Conservation (phyloP, 2,329 filamentous ascomycete genomes). For the Cladophialophora bantiana region DNA sequence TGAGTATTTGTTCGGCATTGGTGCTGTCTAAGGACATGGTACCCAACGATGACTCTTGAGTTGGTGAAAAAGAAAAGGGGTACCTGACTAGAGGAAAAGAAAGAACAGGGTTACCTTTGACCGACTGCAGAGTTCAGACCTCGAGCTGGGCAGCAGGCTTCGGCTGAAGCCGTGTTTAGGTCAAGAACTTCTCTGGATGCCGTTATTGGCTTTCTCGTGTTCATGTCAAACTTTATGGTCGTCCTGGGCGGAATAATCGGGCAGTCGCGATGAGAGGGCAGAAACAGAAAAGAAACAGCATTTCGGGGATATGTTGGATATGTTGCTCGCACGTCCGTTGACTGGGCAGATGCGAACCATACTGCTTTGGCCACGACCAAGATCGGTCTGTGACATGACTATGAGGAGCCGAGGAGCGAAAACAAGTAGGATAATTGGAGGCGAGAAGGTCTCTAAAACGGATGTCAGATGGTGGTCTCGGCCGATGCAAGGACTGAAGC, state of each 20-base stretch:
- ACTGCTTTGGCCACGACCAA: not conserved
- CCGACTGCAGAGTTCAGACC: not conserved
- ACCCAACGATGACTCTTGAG: not conserved
- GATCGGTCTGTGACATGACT: not conserved
- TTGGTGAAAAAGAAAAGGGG: not conserved
- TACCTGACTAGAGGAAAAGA: not conserved
- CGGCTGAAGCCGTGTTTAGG: conserved; percentile 4
- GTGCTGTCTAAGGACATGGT: conserved; percentile 19
- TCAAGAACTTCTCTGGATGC: not conserved
- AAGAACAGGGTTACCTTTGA: conserved; percentile 4
- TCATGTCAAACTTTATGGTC: not conserved
- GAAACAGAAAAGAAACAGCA: not conserved
- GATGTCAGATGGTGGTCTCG: too few relatives aligned
- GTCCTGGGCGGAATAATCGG: not conserved
- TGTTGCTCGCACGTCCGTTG: not conserved
- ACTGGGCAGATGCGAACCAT: not conserved
- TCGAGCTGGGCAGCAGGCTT: not conserved
- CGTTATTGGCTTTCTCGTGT: not conserved
- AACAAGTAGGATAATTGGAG: not conserved
- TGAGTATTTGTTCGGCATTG: conserved; percentile 40
- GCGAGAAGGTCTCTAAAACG: too few relatives aligned
- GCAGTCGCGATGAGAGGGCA: not conserved
- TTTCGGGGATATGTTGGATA: not conserved
- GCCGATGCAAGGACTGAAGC: too few relatives aligned
- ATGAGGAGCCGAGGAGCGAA: not conserved